Percentiles rank a stretch among this genome's conserved stretches.
Evolutionary conservation across 768 basidiomycete genomes (phyloP).

Genomic region (Tulasnella calospora): DNA sequence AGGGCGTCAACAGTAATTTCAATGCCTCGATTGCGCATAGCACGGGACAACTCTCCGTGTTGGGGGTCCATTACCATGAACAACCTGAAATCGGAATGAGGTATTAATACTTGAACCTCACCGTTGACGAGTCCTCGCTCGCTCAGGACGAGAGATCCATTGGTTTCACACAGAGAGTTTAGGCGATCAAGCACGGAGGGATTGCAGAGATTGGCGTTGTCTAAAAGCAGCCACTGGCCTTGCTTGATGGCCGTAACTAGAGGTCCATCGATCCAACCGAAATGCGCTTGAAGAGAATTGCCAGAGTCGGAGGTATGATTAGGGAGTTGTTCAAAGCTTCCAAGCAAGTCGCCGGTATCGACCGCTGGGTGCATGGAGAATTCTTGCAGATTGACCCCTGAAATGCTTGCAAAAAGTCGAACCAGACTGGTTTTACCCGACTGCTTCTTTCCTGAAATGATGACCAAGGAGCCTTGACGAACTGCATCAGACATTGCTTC

Average conservation of each 20-base stretch:
- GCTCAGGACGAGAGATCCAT: slow-evolving; percentile 76
- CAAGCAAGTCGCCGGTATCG: slow-evolving; percentile 90
- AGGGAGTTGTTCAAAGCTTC: slow-evolving; percentile 84
- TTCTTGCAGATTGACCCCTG: slow-evolving; percentile 65
- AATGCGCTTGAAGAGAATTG: slow-evolving; percentile 34
- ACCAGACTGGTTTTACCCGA: slow-evolving; percentile 79
- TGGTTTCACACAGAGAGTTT: slow-evolving; percentile 89
- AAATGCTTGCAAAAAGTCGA: slow-evolving; percentile 60
- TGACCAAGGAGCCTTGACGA: slow-evolving; percentile 78
- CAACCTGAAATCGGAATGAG: slow-evolving; percentile 84
- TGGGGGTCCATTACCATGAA: slow-evolving; percentile 93
- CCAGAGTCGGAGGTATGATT: background rate
- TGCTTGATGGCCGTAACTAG: slow-evolving; percentile 76
- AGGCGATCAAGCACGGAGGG: slow-evolving; percentile 94
- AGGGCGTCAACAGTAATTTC: slow-evolving; percentile 59
- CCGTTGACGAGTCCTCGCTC: slow-evolving; percentile 85
- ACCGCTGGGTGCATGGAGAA: slow-evolving; percentile 78
- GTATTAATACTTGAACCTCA: slow-evolving; percentile 62
- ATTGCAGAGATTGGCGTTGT: slow-evolving; percentile 90
- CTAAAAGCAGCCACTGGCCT: slow-evolving; percentile 86
- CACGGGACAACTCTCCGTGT: slow-evolving; percentile 88
- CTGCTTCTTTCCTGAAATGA: slow-evolving; percentile 68
- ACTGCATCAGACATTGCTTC: slow-evolving; percentile 74
- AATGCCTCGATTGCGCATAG: slow-evolving; percentile 96
- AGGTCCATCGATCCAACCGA: slow-evolving; percentile 96